Base-by-base conservation (phyloP, 2,329 filamentous ascomycete species). In the Cladosporium colombiae region DNA sequence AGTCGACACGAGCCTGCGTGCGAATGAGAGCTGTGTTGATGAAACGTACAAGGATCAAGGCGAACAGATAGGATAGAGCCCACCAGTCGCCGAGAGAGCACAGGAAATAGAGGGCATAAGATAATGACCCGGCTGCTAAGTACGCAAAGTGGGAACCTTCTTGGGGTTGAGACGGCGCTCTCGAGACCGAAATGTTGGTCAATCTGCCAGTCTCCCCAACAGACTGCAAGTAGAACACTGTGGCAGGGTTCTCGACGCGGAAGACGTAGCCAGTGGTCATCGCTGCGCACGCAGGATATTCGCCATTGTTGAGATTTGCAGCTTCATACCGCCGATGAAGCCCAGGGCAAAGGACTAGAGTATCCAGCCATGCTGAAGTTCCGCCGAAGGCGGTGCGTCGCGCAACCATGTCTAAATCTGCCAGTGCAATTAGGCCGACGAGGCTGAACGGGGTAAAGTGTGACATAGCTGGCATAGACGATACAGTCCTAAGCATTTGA, bases 281-380 rank as follows among this genome's bases (percentile, higher is more conserved):
- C 5, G 79, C 79, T 4, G 77, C 78, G 16, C 77, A 76, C 23
- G 79, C 79, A 40, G 78, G 74, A 62, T 76, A 77, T 64, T 82
- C 80, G 2, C 79, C 78, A 6, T 71, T 75, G 66, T 79, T 79
- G 18, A 88, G 75, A 0, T 81, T 79, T 14, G 85, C 80, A 11
- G 85, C 85, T 4, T 82, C 80, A 70, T 88, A 85, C 70, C 89
- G 85, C 69, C 84, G 84, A 74, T 89, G 87, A 60, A 89, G 72
- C 0, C 87, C 87, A 0, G 87, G 87, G 1, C 84, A 85, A 2
- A 89, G 79, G 14, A 88, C 78, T 13, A 89, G 78, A 8, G 78
- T 78, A 72, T 89, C 87, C 0, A 86, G 76, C 78, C 84, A 85
- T 2, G 81, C 83, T 1, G 85, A 83, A 2, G 84, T 85, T 29